Base-by-base conservation (phyloP, 768 basidiomycete genomes). In the Serendipita sp. region DNA sequence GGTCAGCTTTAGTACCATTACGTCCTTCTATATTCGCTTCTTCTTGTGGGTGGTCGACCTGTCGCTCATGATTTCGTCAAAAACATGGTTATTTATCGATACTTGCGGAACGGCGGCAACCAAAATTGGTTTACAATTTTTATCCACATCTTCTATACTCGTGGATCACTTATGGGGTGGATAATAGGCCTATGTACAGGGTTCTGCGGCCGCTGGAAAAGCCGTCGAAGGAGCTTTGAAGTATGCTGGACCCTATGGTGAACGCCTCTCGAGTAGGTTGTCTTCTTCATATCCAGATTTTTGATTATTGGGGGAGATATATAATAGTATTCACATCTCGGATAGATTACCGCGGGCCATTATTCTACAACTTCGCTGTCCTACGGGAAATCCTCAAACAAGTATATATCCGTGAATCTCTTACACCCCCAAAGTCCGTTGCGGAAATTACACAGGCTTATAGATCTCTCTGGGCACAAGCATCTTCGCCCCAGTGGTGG, bases 331-430 rank as follows among this genome's bases (percentile, higher is more conserved):
- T 2, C 11, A 13, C 60, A 17, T 45, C 30, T 45, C 22, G 22
- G 61, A 42, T 64, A 82, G 90, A 83, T 9, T 90, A 90, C 76
- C 82, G 82, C 65, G 78, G 87, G 69, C 89, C 90, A 3, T 70
- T 92, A 38, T 64, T 81, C 30, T 92, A 91, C 78, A 91, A 92
- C 76, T 75, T 88, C 30, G 70, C 84, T 61, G 88, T 94, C 53
- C 77, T 81, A 20, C 82, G 84, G 61, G 90, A 92, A 70, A 67
- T 95, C 56, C 69, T 80, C 61, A 88, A 88, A 74, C 84, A 86
- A 65, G 76, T 90, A 61, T 90, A 90, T 73, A 69, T 80, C 61
- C 78, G 79, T 42, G 88, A 90, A 73, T 74, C 74, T 62, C 73
- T 88, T 62, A 77, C 79, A 62, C 89, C 88, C 11, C 91, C 90